Evolutionary conservation across 257 asterid genomes (phyloP).

Genomic region (Forsythia viridissima): DNA sequence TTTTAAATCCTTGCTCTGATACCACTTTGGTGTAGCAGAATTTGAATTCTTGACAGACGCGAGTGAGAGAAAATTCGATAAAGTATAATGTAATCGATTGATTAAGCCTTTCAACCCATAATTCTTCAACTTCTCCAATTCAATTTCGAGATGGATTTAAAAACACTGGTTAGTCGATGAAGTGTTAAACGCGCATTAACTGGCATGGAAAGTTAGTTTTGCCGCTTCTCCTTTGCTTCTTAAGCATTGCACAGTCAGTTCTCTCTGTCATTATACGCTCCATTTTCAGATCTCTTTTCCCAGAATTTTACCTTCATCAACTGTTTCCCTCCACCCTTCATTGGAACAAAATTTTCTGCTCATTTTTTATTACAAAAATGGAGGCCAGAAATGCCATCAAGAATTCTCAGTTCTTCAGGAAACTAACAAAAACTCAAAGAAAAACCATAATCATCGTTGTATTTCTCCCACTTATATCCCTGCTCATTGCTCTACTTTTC

Average conservation of each 20-base stretch:
- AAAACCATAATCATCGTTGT: slow-evolving; percentile 17
- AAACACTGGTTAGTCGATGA: neutral
- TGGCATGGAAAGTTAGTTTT: neutral
- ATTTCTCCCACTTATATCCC: slow-evolving; percentile 29
- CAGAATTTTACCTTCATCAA: neutral
- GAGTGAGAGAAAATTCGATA: neutral
- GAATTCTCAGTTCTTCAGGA: slow-evolving; percentile 28
- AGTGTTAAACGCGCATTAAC: neutral
- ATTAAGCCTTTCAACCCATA: neutral
- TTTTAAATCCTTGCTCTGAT: neutral
- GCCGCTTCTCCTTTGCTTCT: neutral
- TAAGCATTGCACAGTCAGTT: neutral
- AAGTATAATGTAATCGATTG: too few species aligned
- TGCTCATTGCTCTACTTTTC: slow-evolving; percentile 29
- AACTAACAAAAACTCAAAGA: slow-evolving; percentile 27
- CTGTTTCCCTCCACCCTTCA: neutral
- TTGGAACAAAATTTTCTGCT: neutral
- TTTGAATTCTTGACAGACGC: neutral
- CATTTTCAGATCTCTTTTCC: neutral
- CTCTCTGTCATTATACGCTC: neutral
- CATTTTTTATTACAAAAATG: slow-evolving; percentile 20
- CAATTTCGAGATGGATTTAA: neutral
- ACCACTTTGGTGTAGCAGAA: neutral
- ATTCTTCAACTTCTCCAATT: neutral
- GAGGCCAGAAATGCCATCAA: slow-evolving; percentile 22